phyloP scores from a whole-genome alignment of 768 basidiomycete species.

The Agrocybe chaxingu region DNA sequence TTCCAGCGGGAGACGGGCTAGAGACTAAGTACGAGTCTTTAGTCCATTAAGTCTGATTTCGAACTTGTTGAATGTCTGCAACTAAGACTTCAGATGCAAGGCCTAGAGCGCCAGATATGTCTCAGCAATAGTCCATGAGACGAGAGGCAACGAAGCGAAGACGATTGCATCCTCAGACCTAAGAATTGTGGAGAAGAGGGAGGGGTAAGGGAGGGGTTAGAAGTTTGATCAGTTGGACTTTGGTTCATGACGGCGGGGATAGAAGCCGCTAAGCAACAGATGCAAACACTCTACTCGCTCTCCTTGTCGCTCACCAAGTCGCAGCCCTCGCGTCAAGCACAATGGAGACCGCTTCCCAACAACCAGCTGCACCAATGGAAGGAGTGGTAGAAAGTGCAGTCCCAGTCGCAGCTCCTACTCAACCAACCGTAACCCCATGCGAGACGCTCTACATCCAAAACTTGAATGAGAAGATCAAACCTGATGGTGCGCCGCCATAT shows the following conservation, averaged over 20 bases:
- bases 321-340: too few species aligned
- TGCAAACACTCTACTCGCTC: too few species aligned
- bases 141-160: too few species aligned
- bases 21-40: too few species aligned
- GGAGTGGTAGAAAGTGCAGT: conserved; percentile 17
- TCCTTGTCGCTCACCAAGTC: too few species aligned
- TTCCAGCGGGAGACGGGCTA: too few species aligned
- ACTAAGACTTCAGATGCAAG: neutral
- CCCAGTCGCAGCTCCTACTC: conserved; percentile 6
- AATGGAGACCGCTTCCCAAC: neutral
- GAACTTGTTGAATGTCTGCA: neutral
- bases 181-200: too few species aligned
- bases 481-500: conserved; percentile 48
- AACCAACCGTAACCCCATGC: conserved; percentile 36
- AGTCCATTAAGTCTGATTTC: neutral
- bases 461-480: conserved; percentile 90
- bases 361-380: conserved; percentile 22
- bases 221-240: neutral
- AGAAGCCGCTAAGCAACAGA: neutral
- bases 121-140: neutral
- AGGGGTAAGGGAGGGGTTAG: too few species aligned
- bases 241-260: conserved; percentile 9
- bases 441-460: conserved; percentile 97
- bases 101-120: neutral
- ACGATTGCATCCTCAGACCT: too few species aligned